Evolutionary conservation across 2,329 filamentous ascomycete genomes (phyloP).

Genomic region (Fusarium luffae): DNA sequence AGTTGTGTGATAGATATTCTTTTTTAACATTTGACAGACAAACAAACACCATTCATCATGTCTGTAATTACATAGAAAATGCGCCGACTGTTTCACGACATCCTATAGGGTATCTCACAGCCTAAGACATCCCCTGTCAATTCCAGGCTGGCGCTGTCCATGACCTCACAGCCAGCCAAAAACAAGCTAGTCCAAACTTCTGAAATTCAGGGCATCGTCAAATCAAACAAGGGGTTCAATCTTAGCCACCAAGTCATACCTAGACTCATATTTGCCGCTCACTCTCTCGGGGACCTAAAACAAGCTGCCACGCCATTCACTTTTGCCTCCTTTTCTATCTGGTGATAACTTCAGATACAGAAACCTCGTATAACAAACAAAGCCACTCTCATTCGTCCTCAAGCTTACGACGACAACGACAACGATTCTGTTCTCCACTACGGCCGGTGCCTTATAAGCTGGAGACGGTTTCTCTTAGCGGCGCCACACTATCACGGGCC

Average conservation of each 20-base stretch:
- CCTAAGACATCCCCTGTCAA: constrained; percentile 5
- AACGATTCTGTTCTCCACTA: constrained; percentile 28
- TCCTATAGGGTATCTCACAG: constrained; percentile 22
- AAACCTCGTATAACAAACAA: constrained; percentile 13
- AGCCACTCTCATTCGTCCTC: constrained; percentile 20
- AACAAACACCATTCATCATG: neutral
- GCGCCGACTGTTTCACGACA: neutral
- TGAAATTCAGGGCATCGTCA: constrained; percentile 36
- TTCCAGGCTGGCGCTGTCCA: constrained; percentile 4
- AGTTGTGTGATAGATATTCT: neutral
- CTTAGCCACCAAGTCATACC: constrained; percentile 23
- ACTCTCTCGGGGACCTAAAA: constrained; percentile 14
- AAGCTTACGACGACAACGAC: constrained; percentile 24
- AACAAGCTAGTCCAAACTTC: constrained; percentile 24
- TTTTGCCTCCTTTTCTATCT: constrained; percentile 5
- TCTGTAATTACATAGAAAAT: neutral
- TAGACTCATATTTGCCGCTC: constrained; percentile 2
- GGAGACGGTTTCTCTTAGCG: constrained; percentile 33
- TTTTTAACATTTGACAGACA: neutral
- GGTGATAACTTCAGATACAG: constrained; percentile 19
- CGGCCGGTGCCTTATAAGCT: constrained; percentile 34
- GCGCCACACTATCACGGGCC: constrained; percentile 31
- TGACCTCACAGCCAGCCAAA: constrained; percentile 39
- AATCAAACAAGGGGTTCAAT: constrained; percentile 15
- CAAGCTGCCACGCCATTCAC: neutral